Evolutionary conservation across 805 yeast species (phyloP), one percentile per base, ranked within the genome.

Genomic region (Saccharomyces eubayanus): DNA sequence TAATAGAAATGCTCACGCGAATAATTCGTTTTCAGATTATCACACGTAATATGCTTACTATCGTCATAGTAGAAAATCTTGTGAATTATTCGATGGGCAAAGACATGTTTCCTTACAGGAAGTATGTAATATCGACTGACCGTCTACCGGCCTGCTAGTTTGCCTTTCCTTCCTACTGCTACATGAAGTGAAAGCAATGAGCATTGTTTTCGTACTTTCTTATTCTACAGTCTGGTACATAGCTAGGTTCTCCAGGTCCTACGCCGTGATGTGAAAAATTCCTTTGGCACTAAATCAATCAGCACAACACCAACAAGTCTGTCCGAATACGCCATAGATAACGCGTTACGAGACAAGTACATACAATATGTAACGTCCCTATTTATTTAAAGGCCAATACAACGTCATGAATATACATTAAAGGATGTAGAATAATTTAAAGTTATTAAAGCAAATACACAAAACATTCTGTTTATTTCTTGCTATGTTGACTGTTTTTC

Each of bases 401-500:
- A 24, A 2, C 24, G 3, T 24, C 24, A 3, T 31, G 6, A 6
- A 6, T 12, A 14, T 16, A 12, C 20, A 31, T 31, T 31, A 31
- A 14, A 31, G 41, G n/a, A 31, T 31, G 6, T 20, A 31, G 9
- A 31, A 31, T n/a, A 24, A 24, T 24, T 24, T 14, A 31, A 14
- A n/a, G 20, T 31, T 12, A 31, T 6, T 36, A n/a, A 11, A 9
- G 6, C 8, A 36, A 36, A 36, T 36, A 36, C 20, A 16, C 21
- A 36, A 36, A 36, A 3, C 5, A 36, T 16, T 16, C 43, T 6
- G 10, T 36, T 36, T 21, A 36, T 16, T 31, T 31, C 20, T 6
- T 8, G 43, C 24, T 21, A 36, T 36, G 21, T 5, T 36, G 43
- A n/a, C 43, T 16, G 21, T 36, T 50, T 53, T 65, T 72, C 51